Conservation (phyloP, 2,329 filamentous ascomycete species). For the Geosmithia morbida region DNA sequence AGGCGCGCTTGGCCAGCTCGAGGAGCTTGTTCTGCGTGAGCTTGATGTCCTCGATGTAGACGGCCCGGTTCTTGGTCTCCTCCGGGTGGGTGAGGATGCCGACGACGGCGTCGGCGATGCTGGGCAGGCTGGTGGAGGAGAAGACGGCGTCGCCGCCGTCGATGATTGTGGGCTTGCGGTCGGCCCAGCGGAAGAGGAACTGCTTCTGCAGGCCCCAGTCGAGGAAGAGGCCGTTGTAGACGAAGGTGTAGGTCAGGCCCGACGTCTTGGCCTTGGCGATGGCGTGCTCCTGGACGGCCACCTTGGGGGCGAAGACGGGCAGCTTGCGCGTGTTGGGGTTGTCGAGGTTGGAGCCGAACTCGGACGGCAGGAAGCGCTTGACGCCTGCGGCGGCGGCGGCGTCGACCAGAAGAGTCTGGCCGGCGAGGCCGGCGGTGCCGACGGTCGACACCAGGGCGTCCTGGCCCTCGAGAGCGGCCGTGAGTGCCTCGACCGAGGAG, state of each 20-base stretch:
- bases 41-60: constrained; percentile 29
- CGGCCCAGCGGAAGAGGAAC: constrained; percentile 27
- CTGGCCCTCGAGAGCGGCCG: constrained; percentile 34
- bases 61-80: constrained; percentile 35
- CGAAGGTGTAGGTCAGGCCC: constrained; percentile 36
- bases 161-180: constrained; percentile 24
- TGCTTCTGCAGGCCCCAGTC: constrained; percentile 34
- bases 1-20: constrained; percentile 29
- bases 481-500: constrained; percentile 30
- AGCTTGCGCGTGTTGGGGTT: constrained; percentile 21
- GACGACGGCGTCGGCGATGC: constrained; percentile 31
- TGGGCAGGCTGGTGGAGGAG: constrained; percentile 29
- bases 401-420: constrained; percentile 31
- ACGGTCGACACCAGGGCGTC: constrained; percentile 35
- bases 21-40: constrained; percentile 30
- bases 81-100: constrained; percentile 31
- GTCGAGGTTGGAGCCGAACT: constrained; percentile 29
- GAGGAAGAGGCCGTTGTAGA: constrained; percentile 41
- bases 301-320: constrained; percentile 37
- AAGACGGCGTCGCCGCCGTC: constrained; percentile 35
- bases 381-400: constrained; percentile 46
- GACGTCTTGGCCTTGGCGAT: constrained; percentile 21
- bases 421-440: constrained; percentile 21
- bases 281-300: constrained; percentile 23
- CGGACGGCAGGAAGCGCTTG: constrained; percentile 45